Percentiles rank a stretch among this genome's conserved stretches.
Evolutionary conservation across 2,329 filamentous ascomycete species (phyloP).

Genomic region (Colletotrichum horii): DNA sequence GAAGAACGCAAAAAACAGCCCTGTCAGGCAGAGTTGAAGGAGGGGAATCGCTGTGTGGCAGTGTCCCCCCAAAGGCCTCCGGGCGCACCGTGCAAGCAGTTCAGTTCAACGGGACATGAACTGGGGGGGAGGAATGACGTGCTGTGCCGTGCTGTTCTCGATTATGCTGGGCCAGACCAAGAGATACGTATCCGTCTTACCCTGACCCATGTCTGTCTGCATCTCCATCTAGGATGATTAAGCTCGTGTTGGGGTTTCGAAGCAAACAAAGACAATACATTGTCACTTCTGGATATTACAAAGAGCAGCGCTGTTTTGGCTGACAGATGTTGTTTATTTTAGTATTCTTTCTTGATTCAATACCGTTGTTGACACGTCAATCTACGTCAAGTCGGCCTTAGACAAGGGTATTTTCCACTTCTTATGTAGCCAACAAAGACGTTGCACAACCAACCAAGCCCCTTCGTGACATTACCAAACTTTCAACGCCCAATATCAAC

Average conservation of each 20-base stretch:
- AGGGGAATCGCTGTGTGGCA: background rate
- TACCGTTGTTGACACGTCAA: background rate
- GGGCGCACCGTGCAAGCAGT: background rate
- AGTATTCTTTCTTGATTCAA: background rate
- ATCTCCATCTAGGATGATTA: background rate
- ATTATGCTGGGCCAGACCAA: background rate
- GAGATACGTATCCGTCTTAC: background rate
- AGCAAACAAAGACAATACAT: background rate
- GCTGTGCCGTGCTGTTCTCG: background rate
- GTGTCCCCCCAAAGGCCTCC: background rate
- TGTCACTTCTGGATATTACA: background rate
- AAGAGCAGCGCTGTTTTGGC: background rate
- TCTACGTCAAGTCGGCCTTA: background rate
- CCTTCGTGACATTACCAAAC: background rate
- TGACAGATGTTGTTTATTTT: accelerated
- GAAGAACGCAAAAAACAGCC: background rate
- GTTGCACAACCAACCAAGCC: background rate
- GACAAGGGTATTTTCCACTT: background rate
- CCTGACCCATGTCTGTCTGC: background rate
- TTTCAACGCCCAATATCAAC: background rate
- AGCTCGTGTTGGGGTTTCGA: background rate
- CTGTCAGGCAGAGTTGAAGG: conserved; percentile 11
- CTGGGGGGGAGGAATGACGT: background rate
- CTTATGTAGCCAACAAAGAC: background rate
- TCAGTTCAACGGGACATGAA: background rate